A percentile compares a stretch with the other conserved stretches of the same genome.
Conservation (phyloP, 805 yeast species). For the Nematodospora valgi region DNA sequence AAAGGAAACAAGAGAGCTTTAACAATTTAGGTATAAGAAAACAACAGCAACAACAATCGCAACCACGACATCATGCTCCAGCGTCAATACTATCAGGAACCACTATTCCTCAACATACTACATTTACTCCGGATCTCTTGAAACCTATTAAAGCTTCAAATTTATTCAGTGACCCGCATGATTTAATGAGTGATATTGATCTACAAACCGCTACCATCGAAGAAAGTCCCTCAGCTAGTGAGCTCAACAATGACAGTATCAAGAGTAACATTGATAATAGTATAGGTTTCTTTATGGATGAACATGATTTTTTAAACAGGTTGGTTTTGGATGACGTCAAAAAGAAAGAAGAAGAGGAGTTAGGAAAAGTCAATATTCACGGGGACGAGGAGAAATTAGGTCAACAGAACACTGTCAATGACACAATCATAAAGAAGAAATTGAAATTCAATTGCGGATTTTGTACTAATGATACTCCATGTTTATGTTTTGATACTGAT, state of each 20-base stretch:
- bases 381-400: not conserved
- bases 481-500: conserved; percentile 41
- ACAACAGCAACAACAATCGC: not conserved
- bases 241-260: conserved; percentile 1
- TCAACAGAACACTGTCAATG: conserved; percentile 8
- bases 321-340: conserved; percentile 7
- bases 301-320: conserved; percentile 10
- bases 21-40: not conserved
- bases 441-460: conserved; percentile 31
- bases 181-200: conserved; percentile 9
- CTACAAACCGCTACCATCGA: conserved; percentile 11
- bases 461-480: conserved; percentile 37
- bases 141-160: conserved; percentile 10
- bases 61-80: too few species aligned
- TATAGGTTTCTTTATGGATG: conserved; percentile 11
- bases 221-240: conserved; percentile 8
- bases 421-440: conserved; percentile 13
- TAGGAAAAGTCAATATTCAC: conserved; percentile 9
- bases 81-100: too few species aligned
- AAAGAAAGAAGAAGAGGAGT: conserved; percentile 5
- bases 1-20: conserved; percentile 2
- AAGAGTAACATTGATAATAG: conserved; percentile 1
- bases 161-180: conserved; percentile 9
- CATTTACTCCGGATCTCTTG: not conserved
- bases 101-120: too few species aligned